These are phyloP conservation scores for Botryotinia globosa DNA, from an alignment of 2,329 filamentous ascomycete genomes.

Conservation along the genomic window DNA sequence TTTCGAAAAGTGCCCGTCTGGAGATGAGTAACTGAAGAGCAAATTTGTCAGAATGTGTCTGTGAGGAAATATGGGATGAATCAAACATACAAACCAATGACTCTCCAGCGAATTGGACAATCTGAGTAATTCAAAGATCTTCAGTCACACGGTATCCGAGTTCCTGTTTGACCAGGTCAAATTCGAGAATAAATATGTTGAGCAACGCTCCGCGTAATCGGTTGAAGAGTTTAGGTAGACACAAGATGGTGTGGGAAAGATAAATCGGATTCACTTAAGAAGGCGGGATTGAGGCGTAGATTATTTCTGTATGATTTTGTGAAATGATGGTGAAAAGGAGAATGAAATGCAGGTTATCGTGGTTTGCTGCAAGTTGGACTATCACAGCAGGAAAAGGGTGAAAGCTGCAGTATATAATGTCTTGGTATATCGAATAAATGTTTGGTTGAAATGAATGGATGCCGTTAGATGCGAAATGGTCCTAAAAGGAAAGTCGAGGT, in stretches of 20 bases:
- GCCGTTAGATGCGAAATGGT: conserved; percentile 3
- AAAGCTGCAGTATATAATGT: conserved; percentile 17
- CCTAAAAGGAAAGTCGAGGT: not conserved
- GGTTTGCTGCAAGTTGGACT: conserved; percentile 15
- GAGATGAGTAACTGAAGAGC: conserved; percentile 28
- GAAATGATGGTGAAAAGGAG: not conserved
- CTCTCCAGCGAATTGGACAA: not conserved
- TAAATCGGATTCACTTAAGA: not conserved
- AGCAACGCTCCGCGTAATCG: conserved; percentile 8
- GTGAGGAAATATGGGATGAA: conserved; percentile 7
- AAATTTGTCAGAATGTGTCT: conserved; percentile 12
- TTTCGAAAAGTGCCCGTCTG: conserved; percentile 23
- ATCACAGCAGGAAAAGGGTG: conserved; percentile 11
- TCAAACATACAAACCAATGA: conserved; percentile 17
- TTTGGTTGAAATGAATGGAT: conserved; percentile 14
- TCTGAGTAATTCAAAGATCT: not conserved
- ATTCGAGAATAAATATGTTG: conserved; percentile 19
- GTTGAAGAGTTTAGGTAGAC: not conserved
- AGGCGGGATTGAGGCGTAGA: not conserved
- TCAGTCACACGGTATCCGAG: conserved; percentile 1
- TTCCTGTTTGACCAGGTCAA: conserved; percentile 3
- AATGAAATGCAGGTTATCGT: conserved; percentile 19
- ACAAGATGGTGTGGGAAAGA: conserved; percentile 15
- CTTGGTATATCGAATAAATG: conserved; percentile 7
- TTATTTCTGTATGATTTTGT: conserved; percentile 9